Evolutionary conservation across 2,329 filamentous ascomycete genomes (phyloP).

Genomic region (Hypoxylon sp.): DNA sequence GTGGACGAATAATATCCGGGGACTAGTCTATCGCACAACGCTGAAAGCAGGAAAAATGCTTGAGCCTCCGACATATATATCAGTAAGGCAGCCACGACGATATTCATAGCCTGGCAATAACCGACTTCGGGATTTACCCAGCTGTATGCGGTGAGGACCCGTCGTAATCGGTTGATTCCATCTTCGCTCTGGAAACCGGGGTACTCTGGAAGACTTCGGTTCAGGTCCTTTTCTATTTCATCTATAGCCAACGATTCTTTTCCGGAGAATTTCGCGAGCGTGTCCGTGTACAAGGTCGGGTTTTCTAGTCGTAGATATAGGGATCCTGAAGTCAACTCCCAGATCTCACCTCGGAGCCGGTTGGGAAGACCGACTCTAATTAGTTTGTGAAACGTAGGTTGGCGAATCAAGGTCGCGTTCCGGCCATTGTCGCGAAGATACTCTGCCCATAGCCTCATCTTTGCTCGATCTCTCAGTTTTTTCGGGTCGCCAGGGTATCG

Average conservation of each 20-base stretch:
- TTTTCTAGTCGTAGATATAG: conserved; percentile 89
- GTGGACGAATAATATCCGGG: conserved; percentile 98
- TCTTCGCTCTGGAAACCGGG: conserved; percentile 97
- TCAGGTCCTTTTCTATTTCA: conserved; percentile 98
- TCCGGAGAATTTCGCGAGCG: conserved; percentile 85
- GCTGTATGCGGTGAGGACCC: conserved; percentile 96
- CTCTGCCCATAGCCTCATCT: conserved; percentile 98
- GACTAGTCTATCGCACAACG: conserved; percentile 91
- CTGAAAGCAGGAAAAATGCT: conserved; percentile 93
- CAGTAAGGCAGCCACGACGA: conserved; percentile 95
- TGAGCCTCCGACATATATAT: conserved; percentile 99
- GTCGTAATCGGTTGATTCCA: conserved; percentile 88
- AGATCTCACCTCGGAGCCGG: conserved; percentile 91
- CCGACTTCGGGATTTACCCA: conserved; percentile 97
- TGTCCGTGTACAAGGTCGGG: conserved; percentile 87
- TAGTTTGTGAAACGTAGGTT: conserved; percentile 97
- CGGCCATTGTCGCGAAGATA: conserved; percentile 96
- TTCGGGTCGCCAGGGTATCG: conserved; percentile 95
- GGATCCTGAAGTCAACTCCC: conserved; percentile 94
- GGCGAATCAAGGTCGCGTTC: conserved; percentile 90
- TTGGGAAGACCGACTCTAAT: conserved; percentile 97
- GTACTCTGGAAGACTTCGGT: conserved; percentile 96
- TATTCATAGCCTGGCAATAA: conserved; percentile 99
- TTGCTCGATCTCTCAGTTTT: conserved; percentile 93
- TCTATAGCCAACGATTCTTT: conserved; percentile 95